A percentile compares a stretch with the other conserved stretches of the same genome.
These are phyloP conservation scores for Kwoniella sp. DNA, from an alignment of 768 basidiomycete species.

Conservation along the genomic window DNA sequence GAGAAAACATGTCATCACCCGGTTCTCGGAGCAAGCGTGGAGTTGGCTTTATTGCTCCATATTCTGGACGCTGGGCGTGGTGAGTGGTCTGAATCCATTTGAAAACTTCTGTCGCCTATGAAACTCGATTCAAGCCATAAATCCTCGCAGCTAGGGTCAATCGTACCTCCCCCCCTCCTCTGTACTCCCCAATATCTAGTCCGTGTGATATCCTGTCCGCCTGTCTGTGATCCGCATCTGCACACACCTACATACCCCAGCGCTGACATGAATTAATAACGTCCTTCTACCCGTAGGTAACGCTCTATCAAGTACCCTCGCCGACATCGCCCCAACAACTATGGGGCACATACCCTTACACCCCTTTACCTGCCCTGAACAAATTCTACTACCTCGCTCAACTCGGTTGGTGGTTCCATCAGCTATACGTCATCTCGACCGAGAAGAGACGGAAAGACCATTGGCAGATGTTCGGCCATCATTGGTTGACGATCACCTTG, in stretches of 20 bases:
- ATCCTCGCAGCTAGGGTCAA: too few species aligned
- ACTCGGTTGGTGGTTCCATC: slow-evolving; percentile 86
- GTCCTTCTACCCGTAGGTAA: slow-evolving; percentile 78
- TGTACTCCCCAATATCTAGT: too few species aligned
- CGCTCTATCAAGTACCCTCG: slow-evolving; percentile 70
- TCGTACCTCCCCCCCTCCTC: too few species aligned
- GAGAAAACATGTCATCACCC: slow-evolving; percentile 70
- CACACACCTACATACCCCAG: too few species aligned
- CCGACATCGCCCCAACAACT: slow-evolving; percentile 67
- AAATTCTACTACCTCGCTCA: slow-evolving; percentile 89
- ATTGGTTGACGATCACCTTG: slow-evolving; percentile 81
- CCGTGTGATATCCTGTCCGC: too few species aligned
- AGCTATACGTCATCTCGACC: slow-evolving; percentile 86
- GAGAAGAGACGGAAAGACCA: slow-evolving; percentile 92
- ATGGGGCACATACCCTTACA: slow-evolving; percentile 83
- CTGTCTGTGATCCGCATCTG: too few species aligned
- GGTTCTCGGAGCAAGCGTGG: slow-evolving; percentile 98
- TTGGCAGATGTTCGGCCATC: slow-evolving; percentile 93
- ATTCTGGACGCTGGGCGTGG: slow-evolving; percentile 78
- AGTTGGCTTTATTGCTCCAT: slow-evolving; percentile 74
- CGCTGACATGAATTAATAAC: too few species aligned
- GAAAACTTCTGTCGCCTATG: too few species aligned
- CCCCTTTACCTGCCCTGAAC: slow-evolving; percentile 72
- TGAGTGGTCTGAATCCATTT: slow-evolving; percentile 63
- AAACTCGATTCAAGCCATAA: too few species aligned